Evolutionary conservation across 2,329 filamentous ascomycete genomes (phyloP), one percentile per base, ranked within the genome.

Genomic region (Colletotrichum gigasporum): DNA sequence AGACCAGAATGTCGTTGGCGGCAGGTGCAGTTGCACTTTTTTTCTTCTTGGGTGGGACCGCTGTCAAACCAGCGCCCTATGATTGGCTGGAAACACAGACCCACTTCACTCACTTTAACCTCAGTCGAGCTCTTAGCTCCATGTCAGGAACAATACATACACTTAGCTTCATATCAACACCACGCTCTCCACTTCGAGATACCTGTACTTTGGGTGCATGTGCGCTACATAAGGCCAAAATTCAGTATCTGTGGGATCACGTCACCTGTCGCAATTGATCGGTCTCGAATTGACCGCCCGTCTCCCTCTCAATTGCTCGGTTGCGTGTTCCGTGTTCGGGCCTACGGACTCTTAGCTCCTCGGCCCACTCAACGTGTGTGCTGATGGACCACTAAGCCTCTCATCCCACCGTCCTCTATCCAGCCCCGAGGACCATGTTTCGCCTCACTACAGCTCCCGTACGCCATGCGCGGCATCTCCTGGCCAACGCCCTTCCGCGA

Each of bases 21-120:
- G n/a, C 16, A 34, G 47, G 56, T 60, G 39, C 32, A 55, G 56
- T 55, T 35, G 56, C 62, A 32, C 30, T 62, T 65, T 65, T 64
- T 61, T 61, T 59, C 20, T 56, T 50, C n/a, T 16, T 26, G 44
- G 22, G 62, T 65, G 62, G 62, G 44, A 57, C 34, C 22, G 24
- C n/a, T 28, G 50, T 62, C n/a, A 9, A 42, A 5, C 28, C 28
- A 6, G 11, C 12, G 8, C 1, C 11, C 1, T 32, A 24, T 52
- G 44, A 68, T 66, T 68, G 66, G 66, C 11, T 45, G 35, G 30
- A 20, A 20, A 61, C 24, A 26, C 59, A 3, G 72, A 69, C 18
- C 56, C 61, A 55, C 56, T 37, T 61, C 48, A 55, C 53, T 54
- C 41, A 32, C 48, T 32, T 26, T 56, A 37, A 50, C 39, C 47